Evolutionary conservation across 257 asterid species (phyloP), one percentile per base, ranked within the genome.

Genomic region (Phtheirospermum japonicum): DNA sequence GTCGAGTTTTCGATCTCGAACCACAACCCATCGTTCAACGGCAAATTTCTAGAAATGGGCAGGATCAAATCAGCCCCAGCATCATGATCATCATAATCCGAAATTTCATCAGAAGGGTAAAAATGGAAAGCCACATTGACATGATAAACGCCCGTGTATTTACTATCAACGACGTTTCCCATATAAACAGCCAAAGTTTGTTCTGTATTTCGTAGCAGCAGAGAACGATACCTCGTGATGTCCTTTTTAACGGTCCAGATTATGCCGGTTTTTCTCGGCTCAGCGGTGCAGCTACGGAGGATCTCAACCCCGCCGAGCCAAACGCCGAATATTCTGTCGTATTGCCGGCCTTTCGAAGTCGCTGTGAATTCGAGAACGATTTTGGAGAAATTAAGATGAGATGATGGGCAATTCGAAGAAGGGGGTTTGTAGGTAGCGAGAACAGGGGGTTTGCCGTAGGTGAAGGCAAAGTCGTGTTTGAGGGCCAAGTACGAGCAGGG

Each of bases 271-370:
- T 68, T 43, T 20, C 65, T 51, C 6, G 80, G 96, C 75, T 88
- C 96, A 9, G 95, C 95, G 32, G 95, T 81, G 56, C 95, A 88
- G 73, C 95, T 85, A 33, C 96, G 68, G 61, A 88, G 74, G 34
- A 85, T 54, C 92, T 88, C 96, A 36, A 78, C 90, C 63, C 96
- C 92, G 30, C 82, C 72, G 46, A 85, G 74, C 96, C 96, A 88
- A 68, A 88, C 69, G 19, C 96, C 90, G 60, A 83, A 83, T 6
- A 85, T 85, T 9, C 95, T 37, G 71, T 85, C 96, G 63, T 71
- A 83, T 59, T 88, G 95, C 14, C 92, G 52, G 30, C 95, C 96
- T 40, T 78, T 77, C 76, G 82, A 55, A 17, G 75, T 68, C 1
- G 93, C 88, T 1, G 67, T 81, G 89, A 87, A 85, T 58, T 88